These are phyloP conservation scores for Boletus tomentosulus DNA, from an alignment of 768 basidiomycete genomes.

Conservation along the genomic window DNA sequence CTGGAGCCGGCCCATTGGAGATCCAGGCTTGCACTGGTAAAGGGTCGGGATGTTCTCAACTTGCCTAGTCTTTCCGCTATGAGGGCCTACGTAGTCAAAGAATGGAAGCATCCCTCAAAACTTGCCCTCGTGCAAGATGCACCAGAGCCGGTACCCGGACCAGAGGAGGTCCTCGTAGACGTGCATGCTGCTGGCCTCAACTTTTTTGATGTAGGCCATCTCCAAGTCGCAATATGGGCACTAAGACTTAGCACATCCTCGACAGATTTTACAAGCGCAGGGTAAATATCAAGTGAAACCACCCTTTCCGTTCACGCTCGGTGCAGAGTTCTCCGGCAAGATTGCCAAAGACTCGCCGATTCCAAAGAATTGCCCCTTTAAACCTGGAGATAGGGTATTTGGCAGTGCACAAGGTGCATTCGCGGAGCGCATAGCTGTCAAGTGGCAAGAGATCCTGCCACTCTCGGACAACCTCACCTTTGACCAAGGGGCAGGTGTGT, in stretches of 20 bases:
- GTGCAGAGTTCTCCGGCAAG: conserved; percentile 80
- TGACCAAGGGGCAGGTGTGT: conserved; percentile 79
- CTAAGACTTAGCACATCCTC: neutral
- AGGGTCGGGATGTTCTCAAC: neutral
- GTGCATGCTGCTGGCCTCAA: conserved; percentile 74
- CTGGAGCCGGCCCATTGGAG: conserved; percentile 2
- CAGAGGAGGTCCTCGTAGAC: conserved; percentile 65
- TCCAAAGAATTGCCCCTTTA: conserved; percentile 72
- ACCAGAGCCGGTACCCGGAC: conserved; percentile 50
- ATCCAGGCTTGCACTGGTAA: neutral
- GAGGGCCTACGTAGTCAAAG: conserved; percentile 73
- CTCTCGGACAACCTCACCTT: conserved; percentile 75
- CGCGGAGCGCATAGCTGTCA: conserved; percentile 67
- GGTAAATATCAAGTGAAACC: conserved; percentile 88
- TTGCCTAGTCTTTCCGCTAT: conserved; percentile 36
- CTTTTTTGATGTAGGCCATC: conserved; percentile 60
- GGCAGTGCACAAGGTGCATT: conserved; percentile 77
- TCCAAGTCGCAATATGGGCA: conserved; percentile 4
- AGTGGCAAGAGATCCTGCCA: conserved; percentile 48
- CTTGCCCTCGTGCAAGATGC: conserved; percentile 50
- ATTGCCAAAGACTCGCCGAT: conserved; percentile 70
- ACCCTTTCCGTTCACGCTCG: conserved; percentile 79
- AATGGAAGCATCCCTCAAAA: conserved; percentile 65
- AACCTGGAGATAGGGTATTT: conserved; percentile 84
- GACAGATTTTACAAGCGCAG: conserved; percentile 77